Evolutionary conservation across 2,329 filamentous ascomycete species (phyloP), one percentile per base, ranked within the genome.

Genomic region (Hypomyces perniciosus): DNA sequence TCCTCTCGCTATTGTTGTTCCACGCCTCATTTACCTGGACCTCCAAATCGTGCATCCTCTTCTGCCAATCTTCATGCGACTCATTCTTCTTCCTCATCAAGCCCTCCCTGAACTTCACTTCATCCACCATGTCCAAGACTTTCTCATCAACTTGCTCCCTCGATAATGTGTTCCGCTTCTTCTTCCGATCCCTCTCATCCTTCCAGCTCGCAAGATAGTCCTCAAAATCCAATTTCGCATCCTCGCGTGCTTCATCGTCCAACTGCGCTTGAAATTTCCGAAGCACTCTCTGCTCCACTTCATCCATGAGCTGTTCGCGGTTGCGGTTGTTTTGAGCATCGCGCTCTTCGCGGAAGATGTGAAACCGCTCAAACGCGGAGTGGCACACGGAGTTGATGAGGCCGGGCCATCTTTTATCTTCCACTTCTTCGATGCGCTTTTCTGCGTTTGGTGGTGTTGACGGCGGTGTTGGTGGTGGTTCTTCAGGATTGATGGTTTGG

Each of bases 1-100:
- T 46, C 28, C 52, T 35, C 41, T 39, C n/a, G 26, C 9, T 7
- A 30, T 59, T 54, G 4, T 44, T 42, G 2, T 28, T 33, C 55
- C 55, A 59, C 3, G 66, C 35, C 26, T 8, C 3, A 9, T 8
- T 12, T 5, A 50, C 35, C 8, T 26, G 5, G 2, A 10, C 3
- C 4, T 27, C 29, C 13, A 44, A 48, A 10, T 6, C 9, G 30
- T 43, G 3, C 8, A 51, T 37, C 40, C 52, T 48, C 4, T 10
- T 31, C 3, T 37, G 2, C 52, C 48, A 54, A 3, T 38, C 29
- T 3, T 41, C 30, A 8, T 51, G 29, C 10, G 38, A n/a, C 26
- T 54, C 52, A 27, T 26, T 44, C 27, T 31, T 26, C 0, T 40
- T 37, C 30, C 44, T 46, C 6, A 26, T 34, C 43, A 50, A 13